These are phyloP conservation scores for Chaetoscypha palmicola DNA, from an alignment of 2,329 filamentous ascomycete genomes.

Conservation along the genomic window DNA sequence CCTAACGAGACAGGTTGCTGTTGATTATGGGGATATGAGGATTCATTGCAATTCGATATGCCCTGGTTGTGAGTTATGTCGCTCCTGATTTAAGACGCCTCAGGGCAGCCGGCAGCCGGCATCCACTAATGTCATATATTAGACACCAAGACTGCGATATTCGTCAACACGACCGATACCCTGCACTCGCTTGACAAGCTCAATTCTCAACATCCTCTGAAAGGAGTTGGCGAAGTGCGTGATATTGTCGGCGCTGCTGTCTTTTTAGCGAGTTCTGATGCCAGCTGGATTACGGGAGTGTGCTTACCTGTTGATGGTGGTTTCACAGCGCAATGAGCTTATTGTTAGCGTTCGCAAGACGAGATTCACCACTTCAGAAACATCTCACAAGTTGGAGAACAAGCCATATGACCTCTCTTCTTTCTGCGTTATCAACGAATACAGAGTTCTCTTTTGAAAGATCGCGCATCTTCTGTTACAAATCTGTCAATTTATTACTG, in stretches of 20 bases:
- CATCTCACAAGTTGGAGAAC: too few species aligned
- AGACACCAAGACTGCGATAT: constrained; percentile 16
- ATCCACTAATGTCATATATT: not conserved
- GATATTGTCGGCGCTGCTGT: constrained; percentile 12
- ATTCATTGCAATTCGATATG: constrained; percentile 49
- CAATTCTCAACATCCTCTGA: constrained; percentile 7
- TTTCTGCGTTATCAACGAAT: too few species aligned
- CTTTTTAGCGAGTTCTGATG: constrained; percentile 12
- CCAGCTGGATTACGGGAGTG: constrained; percentile 14
- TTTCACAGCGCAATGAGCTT: constrained; percentile 10
- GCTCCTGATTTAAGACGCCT: not conserved
- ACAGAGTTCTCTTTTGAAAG: too few species aligned
- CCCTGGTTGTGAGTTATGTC: constrained; percentile 37
- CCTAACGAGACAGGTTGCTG: constrained; percentile 41
- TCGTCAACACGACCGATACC: constrained; percentile 3
- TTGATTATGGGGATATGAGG: constrained; percentile 41
- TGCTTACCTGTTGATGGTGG: constrained; percentile 13
- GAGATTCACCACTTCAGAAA: too few species aligned
- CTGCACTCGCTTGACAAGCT: constrained; percentile 4
- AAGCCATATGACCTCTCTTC: too few species aligned
- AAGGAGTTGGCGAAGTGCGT: constrained; percentile 4
- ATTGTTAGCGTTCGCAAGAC: too few species aligned
- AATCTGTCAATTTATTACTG: too few species aligned
- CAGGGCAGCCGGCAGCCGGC: too few species aligned
- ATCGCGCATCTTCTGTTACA: too few species aligned